These are phyloP conservation scores for Metarhizium humberi DNA, from an alignment of 2,329 filamentous ascomycete species.

Conservation along the genomic window DNA sequence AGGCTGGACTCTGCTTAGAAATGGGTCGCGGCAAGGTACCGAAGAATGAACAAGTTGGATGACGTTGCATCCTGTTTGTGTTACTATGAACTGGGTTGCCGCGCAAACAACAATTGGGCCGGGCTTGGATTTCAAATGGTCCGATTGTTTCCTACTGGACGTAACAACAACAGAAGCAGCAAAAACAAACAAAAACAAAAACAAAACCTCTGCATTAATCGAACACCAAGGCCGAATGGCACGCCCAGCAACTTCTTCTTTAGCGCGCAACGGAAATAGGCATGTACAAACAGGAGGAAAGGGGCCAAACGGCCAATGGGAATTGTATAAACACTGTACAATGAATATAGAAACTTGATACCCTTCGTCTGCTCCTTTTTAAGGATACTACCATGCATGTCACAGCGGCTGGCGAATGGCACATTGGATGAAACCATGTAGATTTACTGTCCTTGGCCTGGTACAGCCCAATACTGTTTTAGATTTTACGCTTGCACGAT, in stretches of 20 bases:
- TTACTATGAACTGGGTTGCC: too few relatives aligned
- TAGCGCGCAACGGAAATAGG: not conserved
- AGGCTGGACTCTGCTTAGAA: not conserved
- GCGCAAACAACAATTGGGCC: too few relatives aligned
- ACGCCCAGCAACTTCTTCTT: not conserved
- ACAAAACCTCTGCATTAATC: too few relatives aligned
- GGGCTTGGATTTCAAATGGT: not conserved
- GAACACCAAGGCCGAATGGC: too few relatives aligned
- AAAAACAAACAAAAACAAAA: too few relatives aligned
- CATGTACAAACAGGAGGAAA: not conserved
- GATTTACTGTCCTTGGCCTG: too few relatives aligned
- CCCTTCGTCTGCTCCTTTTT: not conserved
- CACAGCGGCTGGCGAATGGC: not conserved
- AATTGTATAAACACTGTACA: not conserved
- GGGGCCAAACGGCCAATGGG: not conserved
- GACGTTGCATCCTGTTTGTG: too few relatives aligned
- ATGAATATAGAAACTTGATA: slow-evolving; percentile 3
- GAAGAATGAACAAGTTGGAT: not conserved
- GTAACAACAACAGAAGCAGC: too few relatives aligned
- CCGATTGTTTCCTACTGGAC: not conserved
- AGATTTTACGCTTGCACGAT: too few relatives aligned
- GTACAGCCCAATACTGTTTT: too few relatives aligned
- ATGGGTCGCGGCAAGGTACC: not conserved
- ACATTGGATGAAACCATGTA: not conserved
- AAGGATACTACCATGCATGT: not conserved